These are phyloP conservation scores for Bryum argenteum DNA, from an alignment of 225 moss, liverwort and hornwort species.

Conservation along the genomic window DNA sequence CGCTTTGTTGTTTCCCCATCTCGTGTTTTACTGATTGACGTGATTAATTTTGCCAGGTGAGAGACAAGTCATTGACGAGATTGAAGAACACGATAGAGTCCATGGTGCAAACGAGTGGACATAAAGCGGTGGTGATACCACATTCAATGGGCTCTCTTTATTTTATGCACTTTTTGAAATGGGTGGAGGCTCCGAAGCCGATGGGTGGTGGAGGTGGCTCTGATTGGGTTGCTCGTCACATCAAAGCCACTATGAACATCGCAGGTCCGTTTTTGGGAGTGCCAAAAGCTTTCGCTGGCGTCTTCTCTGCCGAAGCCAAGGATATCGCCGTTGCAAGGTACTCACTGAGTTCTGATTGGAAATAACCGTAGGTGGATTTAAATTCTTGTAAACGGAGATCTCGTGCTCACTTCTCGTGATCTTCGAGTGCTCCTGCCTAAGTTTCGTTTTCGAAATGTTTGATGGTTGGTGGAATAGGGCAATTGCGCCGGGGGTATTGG, in stretches of 20 bases:
- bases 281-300: conserved; percentile 82
- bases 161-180: conserved; percentile 89
- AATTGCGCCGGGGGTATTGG: conserved; percentile 87
- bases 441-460: no score
- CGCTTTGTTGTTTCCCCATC: not conserved
- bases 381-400: not conserved
- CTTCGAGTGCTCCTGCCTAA: no score
- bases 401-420: not conserved
- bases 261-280: conserved; percentile 94
- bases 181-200: conserved; percentile 93
- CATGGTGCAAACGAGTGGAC: conserved; percentile 70
- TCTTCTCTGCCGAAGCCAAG: conserved; percentile 98
- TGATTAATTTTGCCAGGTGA: conserved; percentile 48
- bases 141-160: conserved; percentile 98
- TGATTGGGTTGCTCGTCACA: conserved; percentile 83
- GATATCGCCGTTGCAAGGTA: conserved; percentile 99
- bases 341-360: not conserved
- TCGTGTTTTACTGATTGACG: not conserved
- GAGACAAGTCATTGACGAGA: conserved; percentile 72
- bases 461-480: conserved; percentile 47
- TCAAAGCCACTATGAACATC: conserved; percentile 86
- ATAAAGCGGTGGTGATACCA: conserved; percentile 85
- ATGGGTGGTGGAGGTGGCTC: conserved; percentile 96
- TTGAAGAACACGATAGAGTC: conserved; percentile 80
- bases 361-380: not conserved